Conservation (phyloP, 352 stramenopile genomes). For the Phytophthora hybrid region DNA sequence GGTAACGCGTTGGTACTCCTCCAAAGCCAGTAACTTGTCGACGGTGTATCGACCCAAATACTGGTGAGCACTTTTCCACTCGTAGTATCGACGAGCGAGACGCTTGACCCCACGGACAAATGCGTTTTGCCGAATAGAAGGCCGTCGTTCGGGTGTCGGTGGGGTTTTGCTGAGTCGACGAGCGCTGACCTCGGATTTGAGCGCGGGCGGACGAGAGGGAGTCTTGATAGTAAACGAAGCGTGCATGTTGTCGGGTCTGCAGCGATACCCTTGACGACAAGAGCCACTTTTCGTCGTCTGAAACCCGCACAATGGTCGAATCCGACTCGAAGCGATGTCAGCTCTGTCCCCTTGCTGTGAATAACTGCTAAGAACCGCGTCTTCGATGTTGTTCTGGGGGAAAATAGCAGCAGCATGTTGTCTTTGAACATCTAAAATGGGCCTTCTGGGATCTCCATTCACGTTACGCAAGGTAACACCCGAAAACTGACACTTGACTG, state of each 20-base stretch:
- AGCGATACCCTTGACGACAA: background rate
- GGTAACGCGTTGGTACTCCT: slow-evolving; percentile 23
- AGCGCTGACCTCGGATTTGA: background rate
- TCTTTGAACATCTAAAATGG: background rate
- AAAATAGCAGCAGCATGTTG: background rate
- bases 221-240: background rate
- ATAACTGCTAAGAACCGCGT: background rate
- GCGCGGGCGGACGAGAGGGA: background rate
- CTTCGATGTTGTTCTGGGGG: background rate
- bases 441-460: background rate
- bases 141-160: background rate
- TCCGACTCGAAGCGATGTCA: background rate
- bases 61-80: slow-evolving; percentile 25
- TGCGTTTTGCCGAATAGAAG: slow-evolving; percentile 11
- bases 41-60: slow-evolving; percentile 36
- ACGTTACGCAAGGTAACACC: background rate
- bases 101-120: background rate
- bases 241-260: background rate
- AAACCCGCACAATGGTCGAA: background rate
- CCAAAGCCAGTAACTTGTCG: slow-evolving; percentile 34
- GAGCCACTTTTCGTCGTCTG: background rate
- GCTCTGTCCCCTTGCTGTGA: background rate
- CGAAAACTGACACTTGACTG: too few relatives aligned
- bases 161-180: slow-evolving; percentile 1
- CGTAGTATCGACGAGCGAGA: slow-evolving; percentile 16